Evolutionary conservation across 768 basidiomycete genomes (phyloP).

Genomic region (Pisolithus microcarpus): DNA sequence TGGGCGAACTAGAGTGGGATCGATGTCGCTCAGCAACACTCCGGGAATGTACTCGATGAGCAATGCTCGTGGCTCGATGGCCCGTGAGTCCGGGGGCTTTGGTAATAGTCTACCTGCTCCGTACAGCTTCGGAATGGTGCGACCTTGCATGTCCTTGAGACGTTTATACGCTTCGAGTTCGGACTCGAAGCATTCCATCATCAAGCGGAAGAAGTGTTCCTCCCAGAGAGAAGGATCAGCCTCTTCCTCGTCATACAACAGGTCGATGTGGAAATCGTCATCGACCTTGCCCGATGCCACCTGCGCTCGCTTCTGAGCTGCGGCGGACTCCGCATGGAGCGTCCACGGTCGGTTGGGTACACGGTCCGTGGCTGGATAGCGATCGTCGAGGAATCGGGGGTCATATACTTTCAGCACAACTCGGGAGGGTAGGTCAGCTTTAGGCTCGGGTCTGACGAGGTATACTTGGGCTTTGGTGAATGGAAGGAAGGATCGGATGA

Average conservation of each 20-base stretch:
- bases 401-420: not conserved
- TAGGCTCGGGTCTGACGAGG: not conserved
- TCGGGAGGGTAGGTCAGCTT: not conserved
- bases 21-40: not conserved
- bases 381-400: too few relatives aligned
- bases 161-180: not conserved
- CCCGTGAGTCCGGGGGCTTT: not conserved
- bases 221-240: not conserved
- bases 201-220: not conserved
- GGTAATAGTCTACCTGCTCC: not conserved
- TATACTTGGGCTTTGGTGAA: not conserved
- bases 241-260: not conserved
- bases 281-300: not conserved
- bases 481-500: not conserved
- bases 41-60: slow-evolving; percentile 1
- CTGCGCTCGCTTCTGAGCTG: not conserved
- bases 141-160: not conserved
- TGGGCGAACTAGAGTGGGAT: not conserved
- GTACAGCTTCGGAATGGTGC: not conserved
- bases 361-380: too few relatives aligned
- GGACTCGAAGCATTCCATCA: not conserved
- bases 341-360: not conserved
- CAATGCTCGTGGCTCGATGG: not conserved
- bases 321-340: not conserved
- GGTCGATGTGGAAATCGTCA: not conserved